Conservation (phyloP, 2,329 filamentous ascomycete genomes). For the Ophiosphaerella korrae region DNA sequence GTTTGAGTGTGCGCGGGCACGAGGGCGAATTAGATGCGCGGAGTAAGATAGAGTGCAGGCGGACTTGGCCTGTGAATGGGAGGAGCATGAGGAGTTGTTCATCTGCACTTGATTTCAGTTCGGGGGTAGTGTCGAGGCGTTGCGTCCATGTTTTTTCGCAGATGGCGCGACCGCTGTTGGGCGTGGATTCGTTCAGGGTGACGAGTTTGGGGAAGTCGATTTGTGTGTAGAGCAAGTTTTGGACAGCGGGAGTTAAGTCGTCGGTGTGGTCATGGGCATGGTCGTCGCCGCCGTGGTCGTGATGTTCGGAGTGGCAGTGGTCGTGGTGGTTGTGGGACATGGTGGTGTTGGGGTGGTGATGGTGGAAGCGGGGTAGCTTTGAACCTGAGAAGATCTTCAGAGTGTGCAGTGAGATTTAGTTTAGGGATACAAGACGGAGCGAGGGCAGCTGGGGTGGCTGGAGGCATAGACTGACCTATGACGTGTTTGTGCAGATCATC, state of each 20-base stretch:
- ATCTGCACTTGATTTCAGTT: conserved; percentile 84
- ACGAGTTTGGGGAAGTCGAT: conserved; percentile 86
- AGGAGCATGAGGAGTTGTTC: conserved; percentile 93
- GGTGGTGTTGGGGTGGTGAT: conserved; percentile 14
- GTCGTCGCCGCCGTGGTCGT: conserved; percentile 69
- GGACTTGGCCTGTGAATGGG: conserved; percentile 92
- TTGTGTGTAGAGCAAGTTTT: conserved; percentile 88
- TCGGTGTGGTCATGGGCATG: conserved; percentile 83
- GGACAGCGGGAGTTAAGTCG: conserved; percentile 88
- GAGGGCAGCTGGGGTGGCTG: not conserved
- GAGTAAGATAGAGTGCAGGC: conserved; percentile 86
- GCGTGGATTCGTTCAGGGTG: conserved; percentile 79
- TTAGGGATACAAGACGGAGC: not conserved
- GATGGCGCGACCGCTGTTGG: conserved; percentile 72
- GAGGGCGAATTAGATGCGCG: conserved; percentile 73
- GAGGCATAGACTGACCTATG: conserved; percentile 1
- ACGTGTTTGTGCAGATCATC: conserved; percentile 5
- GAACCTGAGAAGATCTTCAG: conserved; percentile 6
- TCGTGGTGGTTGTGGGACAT: conserved; percentile 38
- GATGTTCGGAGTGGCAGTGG: conserved; percentile 54
- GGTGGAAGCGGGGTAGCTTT: conserved; percentile 41
- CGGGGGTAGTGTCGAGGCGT: conserved; percentile 70
- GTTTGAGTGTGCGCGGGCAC: conserved; percentile 81
- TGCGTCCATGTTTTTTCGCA: conserved; percentile 92
- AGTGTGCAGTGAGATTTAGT: not conserved